Evolutionary conservation across 148 eudicot genomes (phyloP).

Genomic region (Amaranthus palmeri): DNA sequence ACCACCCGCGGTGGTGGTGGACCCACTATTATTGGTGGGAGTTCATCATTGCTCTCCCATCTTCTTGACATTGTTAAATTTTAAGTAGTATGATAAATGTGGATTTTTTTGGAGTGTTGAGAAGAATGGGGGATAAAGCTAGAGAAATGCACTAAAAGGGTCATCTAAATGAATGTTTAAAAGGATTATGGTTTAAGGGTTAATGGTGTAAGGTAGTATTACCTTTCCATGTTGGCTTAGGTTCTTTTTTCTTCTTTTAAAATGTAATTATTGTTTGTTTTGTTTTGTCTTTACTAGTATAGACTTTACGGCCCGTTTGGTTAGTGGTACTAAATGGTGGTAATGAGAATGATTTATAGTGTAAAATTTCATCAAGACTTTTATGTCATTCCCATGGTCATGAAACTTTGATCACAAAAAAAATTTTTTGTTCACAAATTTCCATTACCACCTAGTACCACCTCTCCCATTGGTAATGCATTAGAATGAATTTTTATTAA

Average conservation of each 20-base stretch:
- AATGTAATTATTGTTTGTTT: background rate
- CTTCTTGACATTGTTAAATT: slow-evolving; percentile 9
- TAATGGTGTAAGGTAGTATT: background rate
- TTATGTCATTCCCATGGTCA: no score
- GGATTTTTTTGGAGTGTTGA: slow-evolving; percentile 1
- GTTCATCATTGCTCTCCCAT: slow-evolving; percentile 20
- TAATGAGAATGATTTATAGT: no score
- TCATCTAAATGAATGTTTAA: background rate
- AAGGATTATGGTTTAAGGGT: background rate
- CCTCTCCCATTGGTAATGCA: no score
- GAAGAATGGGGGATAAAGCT: slow-evolving; percentile 11
- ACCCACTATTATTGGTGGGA: slow-evolving; percentile 46
- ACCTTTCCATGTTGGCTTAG: background rate
- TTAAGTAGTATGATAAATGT: background rate
- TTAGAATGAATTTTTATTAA: no score
- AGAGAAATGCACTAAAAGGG: background rate
- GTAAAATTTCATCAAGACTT: no score
- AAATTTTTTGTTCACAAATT: no score
- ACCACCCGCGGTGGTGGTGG: slow-evolving; percentile 33
- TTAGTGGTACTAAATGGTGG: no score
- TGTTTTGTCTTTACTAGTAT: background rate
- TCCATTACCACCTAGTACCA: no score
- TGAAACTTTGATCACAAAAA: no score
- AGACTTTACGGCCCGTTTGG: no score
- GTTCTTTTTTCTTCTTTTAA: slow-evolving; percentile 1